A percentile compares a stretch with the other conserved stretches of the same genome.
Conservation (phyloP, 2,329 filamentous ascomycete genomes). For the Fusarium sp. region DNA sequence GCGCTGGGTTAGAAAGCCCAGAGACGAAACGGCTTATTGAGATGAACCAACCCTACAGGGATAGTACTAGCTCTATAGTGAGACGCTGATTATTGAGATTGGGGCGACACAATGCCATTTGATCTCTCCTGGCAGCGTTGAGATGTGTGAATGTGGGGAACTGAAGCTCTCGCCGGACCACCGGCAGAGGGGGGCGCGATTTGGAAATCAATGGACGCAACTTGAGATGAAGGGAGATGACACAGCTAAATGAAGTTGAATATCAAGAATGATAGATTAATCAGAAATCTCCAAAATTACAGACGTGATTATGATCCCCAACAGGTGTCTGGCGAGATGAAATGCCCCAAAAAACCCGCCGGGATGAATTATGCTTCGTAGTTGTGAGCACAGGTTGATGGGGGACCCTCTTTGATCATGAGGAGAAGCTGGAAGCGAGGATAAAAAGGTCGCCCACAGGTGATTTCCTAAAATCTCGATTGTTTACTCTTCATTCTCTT, state of each 20-base stretch:
- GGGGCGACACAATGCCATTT: neutral
- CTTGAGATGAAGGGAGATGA: neutral
- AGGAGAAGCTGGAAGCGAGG: constrained; percentile 13
- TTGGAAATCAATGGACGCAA: neutral
- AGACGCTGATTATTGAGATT: neutral
- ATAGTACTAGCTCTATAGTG: neutral
- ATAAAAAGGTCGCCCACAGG: constrained; percentile 4
- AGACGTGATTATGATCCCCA: neutral
- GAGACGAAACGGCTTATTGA: neutral
- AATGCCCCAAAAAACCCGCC: constrained; percentile 16
- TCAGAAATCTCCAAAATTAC: no score
- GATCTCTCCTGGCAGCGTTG: neutral
- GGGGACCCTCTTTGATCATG: constrained; percentile 10
- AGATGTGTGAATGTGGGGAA: neutral
- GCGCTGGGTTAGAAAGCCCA: neutral
- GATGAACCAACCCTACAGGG: neutral
- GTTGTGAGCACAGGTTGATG: constrained; percentile 35
- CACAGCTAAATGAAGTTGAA: neutral
- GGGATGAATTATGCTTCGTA: constrained; percentile 40
- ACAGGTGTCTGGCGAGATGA: neutral
- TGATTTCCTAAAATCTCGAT: neutral
- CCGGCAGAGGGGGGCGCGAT: neutral
- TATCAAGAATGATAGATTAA: neutral
- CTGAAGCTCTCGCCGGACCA: neutral
- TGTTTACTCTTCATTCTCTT: neutral